Evolutionary conservation across 2,329 filamentous ascomycete genomes (phyloP).

Genomic region (Colletotrichum sublineola): DNA sequence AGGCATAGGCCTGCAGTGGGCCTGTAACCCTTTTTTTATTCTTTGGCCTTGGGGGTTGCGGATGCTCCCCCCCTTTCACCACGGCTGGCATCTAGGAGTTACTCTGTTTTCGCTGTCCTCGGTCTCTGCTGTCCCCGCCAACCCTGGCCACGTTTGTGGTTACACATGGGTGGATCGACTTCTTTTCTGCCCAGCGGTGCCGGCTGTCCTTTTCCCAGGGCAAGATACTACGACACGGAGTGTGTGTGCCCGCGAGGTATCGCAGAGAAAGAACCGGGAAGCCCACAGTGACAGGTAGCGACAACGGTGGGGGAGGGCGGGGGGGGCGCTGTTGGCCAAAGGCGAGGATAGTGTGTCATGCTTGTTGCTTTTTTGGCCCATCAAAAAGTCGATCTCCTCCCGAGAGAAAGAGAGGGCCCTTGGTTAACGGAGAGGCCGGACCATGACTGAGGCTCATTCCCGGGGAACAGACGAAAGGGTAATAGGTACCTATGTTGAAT

Average conservation of each 20-base stretch:
- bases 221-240: not conserved
- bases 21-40: not conserved
- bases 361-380: not conserved
- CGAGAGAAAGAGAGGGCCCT: not conserved
- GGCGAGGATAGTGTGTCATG: conserved; percentile 34
- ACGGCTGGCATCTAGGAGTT: too few relatives aligned
- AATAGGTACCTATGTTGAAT: not conserved
- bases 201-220: not conserved
- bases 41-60: too few relatives aligned
- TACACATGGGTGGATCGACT: not conserved
- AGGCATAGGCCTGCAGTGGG: not conserved
- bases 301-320: conserved; percentile 9
- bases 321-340: too few relatives aligned
- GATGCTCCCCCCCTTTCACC: too few relatives aligned
- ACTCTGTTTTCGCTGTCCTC: not conserved
- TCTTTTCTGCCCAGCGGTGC: not conserved
- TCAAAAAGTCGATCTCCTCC: not conserved
- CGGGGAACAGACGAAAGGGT: not conserved
- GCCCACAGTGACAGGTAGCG: conserved; percentile 25
- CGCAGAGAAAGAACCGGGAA: conserved; percentile 12
- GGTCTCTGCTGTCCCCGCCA: not conserved
- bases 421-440: not conserved
- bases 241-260: not conserved
- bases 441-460: not conserved
- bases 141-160: conserved; percentile 7